Percentiles rank a stretch among this genome's conserved stretches.
Evolutionary conservation across 2,329 filamentous ascomycete genomes (phyloP).

Genomic region (Fusarium euwallaceae): DNA sequence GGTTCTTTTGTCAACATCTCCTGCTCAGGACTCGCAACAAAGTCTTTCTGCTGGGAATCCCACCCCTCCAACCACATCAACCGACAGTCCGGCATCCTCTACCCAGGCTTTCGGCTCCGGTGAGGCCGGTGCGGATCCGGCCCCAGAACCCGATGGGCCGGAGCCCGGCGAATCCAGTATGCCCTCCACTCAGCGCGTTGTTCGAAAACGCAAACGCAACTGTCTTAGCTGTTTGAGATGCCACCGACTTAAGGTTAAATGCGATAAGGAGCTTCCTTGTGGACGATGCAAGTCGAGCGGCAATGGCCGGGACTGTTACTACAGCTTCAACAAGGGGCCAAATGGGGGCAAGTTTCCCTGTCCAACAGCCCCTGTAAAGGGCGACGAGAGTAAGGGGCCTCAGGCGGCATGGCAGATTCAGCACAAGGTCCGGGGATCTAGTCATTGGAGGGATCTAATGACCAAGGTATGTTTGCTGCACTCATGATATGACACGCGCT

Average conservation of each 20-base stretch:
- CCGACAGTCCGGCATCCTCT: conserved; percentile 46
- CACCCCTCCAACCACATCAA: conserved; percentile 48
- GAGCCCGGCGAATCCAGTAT: background rate
- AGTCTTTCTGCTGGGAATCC: conserved; percentile 41
- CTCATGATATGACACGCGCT: background rate
- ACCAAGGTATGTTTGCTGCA: conserved; percentile 48
- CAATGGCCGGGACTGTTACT: conserved; percentile 53
- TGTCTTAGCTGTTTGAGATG: conserved; percentile 54
- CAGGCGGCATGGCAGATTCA: conserved; percentile 52
- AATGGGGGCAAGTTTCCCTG: conserved; percentile 53
- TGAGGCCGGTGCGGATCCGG: conserved; percentile 16
- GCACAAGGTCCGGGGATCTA: conserved; percentile 52
- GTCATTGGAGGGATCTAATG: conserved; percentile 55
- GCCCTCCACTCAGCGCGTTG: conserved; percentile 39
- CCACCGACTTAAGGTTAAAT: conserved; percentile 55
- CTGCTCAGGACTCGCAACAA: conserved; percentile 27
- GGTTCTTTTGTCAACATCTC: conserved; percentile 22
- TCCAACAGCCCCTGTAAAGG: conserved; percentile 42
- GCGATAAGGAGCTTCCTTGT: conserved; percentile 54
- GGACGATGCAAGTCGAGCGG: conserved; percentile 52
- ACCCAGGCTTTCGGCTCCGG: conserved; percentile 9
- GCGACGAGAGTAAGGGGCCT: conserved; percentile 46
- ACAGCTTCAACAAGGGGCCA: conserved; percentile 54
- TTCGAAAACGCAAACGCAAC: conserved; percentile 54
- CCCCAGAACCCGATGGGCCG: conserved; percentile 3